Evolutionary conservation across 2,329 filamentous ascomycete species (phyloP).

Genomic region (Aotearoamyces nothofagi): DNA sequence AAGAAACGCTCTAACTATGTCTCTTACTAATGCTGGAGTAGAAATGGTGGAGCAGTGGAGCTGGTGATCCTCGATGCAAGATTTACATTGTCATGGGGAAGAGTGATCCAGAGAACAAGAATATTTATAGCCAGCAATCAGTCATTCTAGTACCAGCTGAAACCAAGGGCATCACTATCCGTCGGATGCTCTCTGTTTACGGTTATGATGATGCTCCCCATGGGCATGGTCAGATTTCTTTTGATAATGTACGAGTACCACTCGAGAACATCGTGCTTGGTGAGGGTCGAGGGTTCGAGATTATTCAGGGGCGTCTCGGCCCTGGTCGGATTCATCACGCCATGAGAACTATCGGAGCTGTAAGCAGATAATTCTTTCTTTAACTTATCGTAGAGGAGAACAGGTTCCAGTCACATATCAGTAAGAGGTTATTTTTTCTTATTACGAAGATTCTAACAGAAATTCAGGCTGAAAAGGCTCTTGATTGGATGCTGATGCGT

Average conservation of each 20-base stretch:
- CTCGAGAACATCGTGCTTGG: slow-evolving; percentile 69
- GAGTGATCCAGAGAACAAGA: slow-evolving; percentile 54
- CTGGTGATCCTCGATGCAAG: slow-evolving; percentile 75
- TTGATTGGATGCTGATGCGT: slow-evolving; percentile 83
- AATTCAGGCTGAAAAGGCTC: slow-evolving; percentile 56
- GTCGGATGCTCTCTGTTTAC: slow-evolving; percentile 46
- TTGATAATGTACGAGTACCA: slow-evolving; percentile 76
- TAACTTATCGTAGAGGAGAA: too few species aligned
- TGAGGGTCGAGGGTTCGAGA: slow-evolving; percentile 85
- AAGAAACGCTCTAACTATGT: too few species aligned
- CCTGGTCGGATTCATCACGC: slow-evolving; percentile 95
- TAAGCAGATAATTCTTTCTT: too few species aligned
- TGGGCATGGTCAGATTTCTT: slow-evolving; percentile 56
- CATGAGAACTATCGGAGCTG: slow-evolving; percentile 79
- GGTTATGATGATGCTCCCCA: slow-evolving; percentile 7
- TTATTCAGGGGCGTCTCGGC: slow-evolving; percentile 87
- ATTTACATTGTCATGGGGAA: slow-evolving; percentile 94
- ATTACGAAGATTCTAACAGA: neutral
- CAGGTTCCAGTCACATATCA: too few species aligned
- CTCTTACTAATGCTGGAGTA: too few species aligned
- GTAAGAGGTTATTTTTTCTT: too few species aligned
- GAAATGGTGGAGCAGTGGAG: slow-evolving; percentile 97
- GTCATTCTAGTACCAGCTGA: slow-evolving; percentile 71
- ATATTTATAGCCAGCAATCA: slow-evolving; percentile 79
- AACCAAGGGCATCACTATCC: slow-evolving; percentile 70